These are phyloP conservation scores for Trichothecium roseum DNA, from an alignment of 2,329 filamentous ascomycete genomes.

Conservation along the genomic window DNA sequence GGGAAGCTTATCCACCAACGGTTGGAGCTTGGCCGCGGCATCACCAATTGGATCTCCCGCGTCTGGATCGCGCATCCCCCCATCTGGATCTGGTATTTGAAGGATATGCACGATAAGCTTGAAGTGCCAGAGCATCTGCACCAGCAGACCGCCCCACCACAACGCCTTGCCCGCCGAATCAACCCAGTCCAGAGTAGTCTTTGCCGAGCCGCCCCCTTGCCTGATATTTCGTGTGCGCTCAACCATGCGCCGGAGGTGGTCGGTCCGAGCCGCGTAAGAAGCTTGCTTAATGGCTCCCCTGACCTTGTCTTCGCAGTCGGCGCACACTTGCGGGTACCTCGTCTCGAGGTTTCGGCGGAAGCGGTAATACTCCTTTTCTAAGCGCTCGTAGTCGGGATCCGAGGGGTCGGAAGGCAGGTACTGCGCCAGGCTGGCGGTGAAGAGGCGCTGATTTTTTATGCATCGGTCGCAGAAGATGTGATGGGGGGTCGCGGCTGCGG, in stretches of 20 bases:
- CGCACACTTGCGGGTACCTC: slow-evolving; percentile 83
- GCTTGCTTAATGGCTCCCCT: slow-evolving; percentile 58
- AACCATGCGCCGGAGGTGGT: slow-evolving; percentile 66
- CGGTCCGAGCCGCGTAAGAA: slow-evolving; percentile 75
- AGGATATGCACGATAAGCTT: slow-evolving; percentile 15
- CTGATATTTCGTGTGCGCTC: slow-evolving; percentile 41
- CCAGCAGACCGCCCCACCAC: slow-evolving; percentile 36
- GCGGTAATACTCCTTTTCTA: slow-evolving; percentile 57
- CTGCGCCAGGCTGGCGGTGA: slow-evolving; percentile 64
- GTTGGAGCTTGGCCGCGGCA: background rate
- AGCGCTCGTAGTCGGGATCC: slow-evolving; percentile 58
- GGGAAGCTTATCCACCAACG: slow-evolving; percentile 20
- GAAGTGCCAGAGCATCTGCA: slow-evolving; percentile 43
- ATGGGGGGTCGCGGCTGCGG: slow-evolving; percentile 7
- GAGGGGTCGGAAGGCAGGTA: slow-evolving; percentile 59
- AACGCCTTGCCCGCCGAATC: slow-evolving; percentile 30
- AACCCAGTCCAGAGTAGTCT: slow-evolving; percentile 27
- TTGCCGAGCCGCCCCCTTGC: slow-evolving; percentile 2
- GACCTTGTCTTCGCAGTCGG: slow-evolving; percentile 66
- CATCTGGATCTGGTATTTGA: slow-evolving; percentile 7
- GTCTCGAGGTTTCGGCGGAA: slow-evolving; percentile 67
- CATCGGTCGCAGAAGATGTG: slow-evolving; percentile 63
- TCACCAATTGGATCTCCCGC: slow-evolving; percentile 5
- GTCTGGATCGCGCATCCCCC: slow-evolving; percentile 23
- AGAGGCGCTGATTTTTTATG: slow-evolving; percentile 78